Percentiles rank a stretch among this genome's conserved stretches.
Conservation (phyloP, 2,329 filamentous ascomycete species). For the Neurospora sp. region DNA sequence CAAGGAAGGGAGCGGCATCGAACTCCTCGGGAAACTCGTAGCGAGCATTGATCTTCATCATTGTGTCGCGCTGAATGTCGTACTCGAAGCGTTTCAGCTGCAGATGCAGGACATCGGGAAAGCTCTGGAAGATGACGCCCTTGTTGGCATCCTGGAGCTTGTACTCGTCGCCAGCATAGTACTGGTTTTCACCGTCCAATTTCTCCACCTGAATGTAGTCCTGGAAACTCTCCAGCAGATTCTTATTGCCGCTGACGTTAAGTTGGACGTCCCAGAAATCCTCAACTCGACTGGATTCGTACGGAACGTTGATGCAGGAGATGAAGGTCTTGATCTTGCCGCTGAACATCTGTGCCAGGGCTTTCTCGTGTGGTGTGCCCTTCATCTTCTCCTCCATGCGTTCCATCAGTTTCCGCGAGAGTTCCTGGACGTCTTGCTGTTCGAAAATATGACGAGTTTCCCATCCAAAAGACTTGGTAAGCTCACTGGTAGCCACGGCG, state of each 20-base stretch:
- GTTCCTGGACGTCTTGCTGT: conserved; percentile 95
- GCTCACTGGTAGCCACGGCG: conserved; percentile 82
- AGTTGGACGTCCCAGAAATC: conserved; percentile 99
- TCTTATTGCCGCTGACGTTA: conserved; percentile 90
- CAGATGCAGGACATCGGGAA: conserved; percentile 86
- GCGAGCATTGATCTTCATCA: conserved; percentile 97
- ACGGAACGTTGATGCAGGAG: conserved; percentile 95
- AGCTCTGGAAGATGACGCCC: conserved; percentile 92
- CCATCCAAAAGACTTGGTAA: conserved; percentile 97
- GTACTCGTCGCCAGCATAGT: conserved; percentile 80
- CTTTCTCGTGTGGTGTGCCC: conserved; percentile 81
- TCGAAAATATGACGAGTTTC: conserved; percentile 97
- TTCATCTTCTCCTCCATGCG: conserved; percentile 98
- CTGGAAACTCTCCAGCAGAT: conserved; percentile 84
- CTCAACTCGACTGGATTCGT: conserved; percentile 89
- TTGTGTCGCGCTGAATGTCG: conserved; percentile 87
- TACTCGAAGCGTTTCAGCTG: conserved; percentile 98
- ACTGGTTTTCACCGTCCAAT: conserved; percentile 96
- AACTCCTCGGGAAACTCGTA: conserved; percentile 82
- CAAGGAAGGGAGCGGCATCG: conserved; percentile 78
- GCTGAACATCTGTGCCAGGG: conserved; percentile 82
- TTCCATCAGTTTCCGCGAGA: conserved; percentile 95
- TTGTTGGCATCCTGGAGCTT: conserved; percentile 96
- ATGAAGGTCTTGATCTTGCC: conserved; percentile 99
- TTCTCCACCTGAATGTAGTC: conserved; percentile 97